Percentiles rank a stretch among this genome's conserved stretches.
Conservation (phyloP, 2,329 filamentous ascomycete species). For the Pestalotiopsis sp. region DNA sequence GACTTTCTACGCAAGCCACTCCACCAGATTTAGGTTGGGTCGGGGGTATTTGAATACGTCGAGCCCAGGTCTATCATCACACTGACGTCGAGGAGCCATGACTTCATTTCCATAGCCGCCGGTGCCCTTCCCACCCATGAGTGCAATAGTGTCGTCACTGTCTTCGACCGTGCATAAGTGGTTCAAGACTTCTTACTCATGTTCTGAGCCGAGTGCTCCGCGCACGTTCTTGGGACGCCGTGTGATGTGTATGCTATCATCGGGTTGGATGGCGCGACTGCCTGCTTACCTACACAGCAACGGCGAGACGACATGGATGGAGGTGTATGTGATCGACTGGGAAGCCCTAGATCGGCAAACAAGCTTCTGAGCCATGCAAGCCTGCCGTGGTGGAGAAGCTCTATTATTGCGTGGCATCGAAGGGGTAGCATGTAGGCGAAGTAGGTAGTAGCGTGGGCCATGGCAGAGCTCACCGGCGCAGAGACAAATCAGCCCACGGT, state of each 20-base stretch:
- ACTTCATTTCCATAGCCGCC: conserved; percentile 27
- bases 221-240: neutral
- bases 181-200: neutral
- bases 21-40: neutral
- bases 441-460: neutral
- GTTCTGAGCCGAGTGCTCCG: neutral
- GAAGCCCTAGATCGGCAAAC: conserved; percentile 7
- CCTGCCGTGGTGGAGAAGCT: neutral
- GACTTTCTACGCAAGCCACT: neutral
- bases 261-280: too few species aligned
- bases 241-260: too few species aligned
- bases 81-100: conserved; percentile 16
- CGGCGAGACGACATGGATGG: neutral
- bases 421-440: neutral
- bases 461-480: neutral
- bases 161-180: neutral
- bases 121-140: conserved; percentile 12
- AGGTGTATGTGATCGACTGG: neutral
- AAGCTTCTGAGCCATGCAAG: conserved; percentile 8
- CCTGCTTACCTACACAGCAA: too few species aligned
- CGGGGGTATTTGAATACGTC: neutral
- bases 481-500: neutral
- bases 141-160: conserved; percentile 20
- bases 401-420: neutral
- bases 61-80: neutral